Evolutionary conservation across 2,329 filamentous ascomycete species (phyloP).

Genomic region (Fusarium graminum): DNA sequence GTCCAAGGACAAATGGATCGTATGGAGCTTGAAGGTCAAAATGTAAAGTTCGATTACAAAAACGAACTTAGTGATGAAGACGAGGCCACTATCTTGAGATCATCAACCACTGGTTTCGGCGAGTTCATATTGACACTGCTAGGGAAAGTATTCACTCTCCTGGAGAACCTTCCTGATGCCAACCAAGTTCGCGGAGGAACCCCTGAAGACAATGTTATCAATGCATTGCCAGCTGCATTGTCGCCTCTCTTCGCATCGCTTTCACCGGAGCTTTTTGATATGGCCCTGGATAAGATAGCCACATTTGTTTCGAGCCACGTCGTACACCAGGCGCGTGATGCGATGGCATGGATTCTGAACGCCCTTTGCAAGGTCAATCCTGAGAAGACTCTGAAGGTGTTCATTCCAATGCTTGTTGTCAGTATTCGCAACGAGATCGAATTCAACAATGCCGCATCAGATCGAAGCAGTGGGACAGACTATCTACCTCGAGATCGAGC

Average conservation of each 20-base stretch:
- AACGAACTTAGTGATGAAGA: slow-evolving; percentile 85
- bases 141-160: slow-evolving; percentile 92
- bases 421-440: slow-evolving; percentile 97
- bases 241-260: slow-evolving; percentile 90
- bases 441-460: slow-evolving; percentile 94
- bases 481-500: slow-evolving; percentile 92
- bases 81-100: slow-evolving; percentile 88
- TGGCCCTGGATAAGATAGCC: slow-evolving; percentile 90
- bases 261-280: slow-evolving; percentile 92
- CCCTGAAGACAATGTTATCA: slow-evolving; percentile 97
- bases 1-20: slow-evolving; percentile 94
- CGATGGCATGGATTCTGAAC: slow-evolving; percentile 99
- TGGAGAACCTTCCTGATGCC: slow-evolving; percentile 95
- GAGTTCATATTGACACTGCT: slow-evolving; percentile 93
- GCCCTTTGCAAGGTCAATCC: slow-evolving; percentile 96
- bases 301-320: slow-evolving; percentile 94
- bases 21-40: slow-evolving; percentile 88
- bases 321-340: slow-evolving; percentile 95
- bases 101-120: slow-evolving; percentile 92
- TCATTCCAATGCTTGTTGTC: slow-evolving; percentile 89
- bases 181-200: slow-evolving; percentile 89
- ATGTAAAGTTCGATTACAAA: slow-evolving; percentile 87
- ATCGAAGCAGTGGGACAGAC: slow-evolving; percentile 91
- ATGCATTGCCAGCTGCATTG: slow-evolving; percentile 91
- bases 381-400: slow-evolving; percentile 89